Evolutionary conservation across 2,329 filamentous ascomycete species (phyloP).

Genomic region (Colletotrichum tanaceti): DNA sequence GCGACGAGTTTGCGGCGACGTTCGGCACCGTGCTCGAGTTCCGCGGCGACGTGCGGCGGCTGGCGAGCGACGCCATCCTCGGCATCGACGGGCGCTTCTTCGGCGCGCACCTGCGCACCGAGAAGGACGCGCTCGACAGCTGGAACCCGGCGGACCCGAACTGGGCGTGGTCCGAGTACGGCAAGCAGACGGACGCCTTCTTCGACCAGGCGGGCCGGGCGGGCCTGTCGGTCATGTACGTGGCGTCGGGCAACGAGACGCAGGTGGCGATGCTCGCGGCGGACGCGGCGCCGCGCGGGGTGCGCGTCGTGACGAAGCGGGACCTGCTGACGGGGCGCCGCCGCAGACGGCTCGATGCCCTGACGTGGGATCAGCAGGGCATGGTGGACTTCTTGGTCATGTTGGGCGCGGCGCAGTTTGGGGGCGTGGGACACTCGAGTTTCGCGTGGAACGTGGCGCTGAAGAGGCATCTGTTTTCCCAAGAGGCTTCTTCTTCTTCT

Average conservation of each 20-base stretch:
- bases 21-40: slow-evolving; percentile 50
- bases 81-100: slow-evolving; percentile 43
- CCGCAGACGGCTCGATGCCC: no score
- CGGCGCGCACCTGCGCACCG: slow-evolving; percentile 48
- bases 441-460: slow-evolving; percentile 50
- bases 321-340: slow-evolving; percentile 42
- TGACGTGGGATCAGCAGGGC: slow-evolving; percentile 48
- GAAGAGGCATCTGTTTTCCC: slow-evolving; percentile 44
- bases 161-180: slow-evolving; percentile 47
- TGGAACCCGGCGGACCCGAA: slow-evolving; percentile 45
- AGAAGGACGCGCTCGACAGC: slow-evolving; percentile 46
- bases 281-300: slow-evolving; percentile 30
- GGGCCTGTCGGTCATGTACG: slow-evolving; percentile 45
- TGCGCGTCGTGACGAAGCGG: slow-evolving; percentile 48
- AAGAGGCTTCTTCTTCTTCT: no score
- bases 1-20: slow-evolving; percentile 47
- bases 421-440: slow-evolving; percentile 49
- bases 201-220: slow-evolving; percentile 44
- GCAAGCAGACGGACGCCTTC: slow-evolving; percentile 48
- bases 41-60: slow-evolving; percentile 46
- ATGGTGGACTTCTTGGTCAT: slow-evolving; percentile 50
- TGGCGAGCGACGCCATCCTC: slow-evolving; percentile 44
- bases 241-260: slow-evolving; percentile 47
- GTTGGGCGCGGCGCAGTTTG: slow-evolving; percentile 48
- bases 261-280: slow-evolving; percentile 39